Conservation (phyloP, 345 rosid species). For the Brassica juncea region DNA sequence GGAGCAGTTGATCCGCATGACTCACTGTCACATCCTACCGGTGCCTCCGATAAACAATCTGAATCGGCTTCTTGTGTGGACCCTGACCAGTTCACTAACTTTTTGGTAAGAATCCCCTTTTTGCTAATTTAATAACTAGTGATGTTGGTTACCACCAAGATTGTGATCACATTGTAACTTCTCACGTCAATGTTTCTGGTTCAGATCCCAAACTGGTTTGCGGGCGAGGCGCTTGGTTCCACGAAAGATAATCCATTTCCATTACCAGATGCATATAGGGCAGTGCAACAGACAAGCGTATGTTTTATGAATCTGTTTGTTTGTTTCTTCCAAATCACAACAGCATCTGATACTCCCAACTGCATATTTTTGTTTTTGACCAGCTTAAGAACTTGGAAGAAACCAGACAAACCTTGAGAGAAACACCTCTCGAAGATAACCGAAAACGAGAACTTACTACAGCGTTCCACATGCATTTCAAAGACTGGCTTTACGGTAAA, state of each 20-base stretch:
- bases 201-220: constrained; percentile 94
- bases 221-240: constrained; percentile 62
- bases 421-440: constrained; percentile 77
- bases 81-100: constrained; percentile 86
- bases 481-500: constrained; percentile 97
- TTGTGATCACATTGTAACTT: background rate
- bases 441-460: constrained; percentile 77
- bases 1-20: constrained; percentile 91
- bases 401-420: constrained; percentile 67
- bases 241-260: constrained; percentile 89
- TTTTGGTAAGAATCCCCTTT: constrained; percentile 58
- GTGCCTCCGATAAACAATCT: constrained; percentile 82
- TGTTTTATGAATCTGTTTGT: background rate
- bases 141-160: constrained; percentile 8
- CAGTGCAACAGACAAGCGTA: constrained; percentile 83
- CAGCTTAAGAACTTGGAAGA: constrained; percentile 84
- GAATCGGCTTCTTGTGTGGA: constrained; percentile 75
- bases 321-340: constrained; percentile 12
- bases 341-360: constrained; percentile 14
- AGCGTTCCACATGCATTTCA: constrained; percentile 85
- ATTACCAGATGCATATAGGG: constrained; percentile 66
- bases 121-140: constrained; percentile 1
- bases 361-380: constrained; percentile 5
- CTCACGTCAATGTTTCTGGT: constrained; percentile 27
- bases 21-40: constrained; percentile 88